Evolutionary conservation across 2,329 filamentous ascomycete genomes (phyloP), one percentile per base, ranked within the genome.

Genomic region (Monilinia aucupariae): DNA sequence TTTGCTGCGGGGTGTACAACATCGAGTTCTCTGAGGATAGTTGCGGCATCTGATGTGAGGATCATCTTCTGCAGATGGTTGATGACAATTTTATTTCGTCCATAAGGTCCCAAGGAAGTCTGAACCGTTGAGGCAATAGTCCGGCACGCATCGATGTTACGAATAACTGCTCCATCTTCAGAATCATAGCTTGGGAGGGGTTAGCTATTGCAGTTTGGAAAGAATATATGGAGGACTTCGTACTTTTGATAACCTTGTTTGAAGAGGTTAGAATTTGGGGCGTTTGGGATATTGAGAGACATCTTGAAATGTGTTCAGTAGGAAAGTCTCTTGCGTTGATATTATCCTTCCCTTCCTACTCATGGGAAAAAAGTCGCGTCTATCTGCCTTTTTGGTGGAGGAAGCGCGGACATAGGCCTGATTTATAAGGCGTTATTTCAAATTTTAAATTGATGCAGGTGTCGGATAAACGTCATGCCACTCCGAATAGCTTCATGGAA

Each of bases 21-120:
- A 74, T 99, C 94, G 76, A 99, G 86, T 80, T 99, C 96, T 74
- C 92, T 89, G 71, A 99, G 84, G 75, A 99, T 99, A 50, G 94
- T 97, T 69, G 94, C 94, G 68, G 94, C 94, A 75, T 99, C 94
- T 65, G 92, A 97, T 71, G 96, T 99, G 68, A 99, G 83, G 72
- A 97, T 96, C 94, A 99, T 97, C 84, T 99, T 99, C 78, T 96
- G 91, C 67, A 99, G 84, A 80, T 99, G 96, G 82, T 99, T 99
- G 83, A 99, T 97, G 80, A 99, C 91, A 75, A 99, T 92, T 82
- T 99, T 99, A 83, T 99, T 99, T 78, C 94, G 90, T 74, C 94
- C 94, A 78, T 96, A 97, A 65, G 94, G 94, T 59, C 94, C 96
- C 43, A 99, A 85, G 52, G 94, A 97, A 63, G 94, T 97, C 81